Conservation (phyloP, 78 protist genomes). For the Chrysochromulina parva region DNA sequence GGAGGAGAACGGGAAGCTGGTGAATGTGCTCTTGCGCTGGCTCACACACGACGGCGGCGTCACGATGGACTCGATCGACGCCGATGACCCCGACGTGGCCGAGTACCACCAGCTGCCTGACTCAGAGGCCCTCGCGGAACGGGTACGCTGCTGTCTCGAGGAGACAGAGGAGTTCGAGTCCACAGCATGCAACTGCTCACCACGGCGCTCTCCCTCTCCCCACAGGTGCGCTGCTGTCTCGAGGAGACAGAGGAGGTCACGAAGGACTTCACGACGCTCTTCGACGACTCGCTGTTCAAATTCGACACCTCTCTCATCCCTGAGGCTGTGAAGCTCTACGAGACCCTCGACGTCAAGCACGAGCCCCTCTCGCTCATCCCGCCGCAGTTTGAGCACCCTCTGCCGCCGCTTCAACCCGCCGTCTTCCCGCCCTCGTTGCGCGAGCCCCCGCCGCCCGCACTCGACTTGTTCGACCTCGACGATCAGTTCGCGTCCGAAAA, state of each 20-base stretch:
- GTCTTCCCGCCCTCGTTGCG: slow-evolving; percentile 69
- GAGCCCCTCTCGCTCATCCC: slow-evolving; percentile 78
- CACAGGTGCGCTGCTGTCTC: slow-evolving; percentile 53
- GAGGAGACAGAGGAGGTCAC: slow-evolving; percentile 65
- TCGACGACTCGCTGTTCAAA: slow-evolving; percentile 54
- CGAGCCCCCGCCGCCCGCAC: slow-evolving; percentile 76
- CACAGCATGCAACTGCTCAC: no score
- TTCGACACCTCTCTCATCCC: slow-evolving; percentile 72
- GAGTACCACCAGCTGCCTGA: slow-evolving; percentile 70
- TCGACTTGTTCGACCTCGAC: slow-evolving; percentile 87
- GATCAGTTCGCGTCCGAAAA: slow-evolving; percentile 75
- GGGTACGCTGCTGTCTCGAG: slow-evolving; percentile 57
- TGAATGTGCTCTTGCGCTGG: slow-evolving; percentile 37
- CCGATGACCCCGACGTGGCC: slow-evolving; percentile 53
- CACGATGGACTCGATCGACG: slow-evolving; percentile 50
- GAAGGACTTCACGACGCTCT: slow-evolving; percentile 59
- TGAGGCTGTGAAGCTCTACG: slow-evolving; percentile 53
- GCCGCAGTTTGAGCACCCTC: slow-evolving; percentile 80
- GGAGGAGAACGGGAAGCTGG: slow-evolving; percentile 71
- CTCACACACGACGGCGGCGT: slow-evolving; percentile 2
- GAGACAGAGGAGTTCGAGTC: slow-evolving; percentile 18
- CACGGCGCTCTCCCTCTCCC: slow-evolving; percentile 17
- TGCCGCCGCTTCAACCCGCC: slow-evolving; percentile 75
- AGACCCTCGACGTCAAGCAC: slow-evolving; percentile 58
- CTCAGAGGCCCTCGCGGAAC: slow-evolving; percentile 59